Evolutionary conservation across 371 early-diverging fungal genomes (phyloP).

Genomic region (Scutellospora calospora): DNA sequence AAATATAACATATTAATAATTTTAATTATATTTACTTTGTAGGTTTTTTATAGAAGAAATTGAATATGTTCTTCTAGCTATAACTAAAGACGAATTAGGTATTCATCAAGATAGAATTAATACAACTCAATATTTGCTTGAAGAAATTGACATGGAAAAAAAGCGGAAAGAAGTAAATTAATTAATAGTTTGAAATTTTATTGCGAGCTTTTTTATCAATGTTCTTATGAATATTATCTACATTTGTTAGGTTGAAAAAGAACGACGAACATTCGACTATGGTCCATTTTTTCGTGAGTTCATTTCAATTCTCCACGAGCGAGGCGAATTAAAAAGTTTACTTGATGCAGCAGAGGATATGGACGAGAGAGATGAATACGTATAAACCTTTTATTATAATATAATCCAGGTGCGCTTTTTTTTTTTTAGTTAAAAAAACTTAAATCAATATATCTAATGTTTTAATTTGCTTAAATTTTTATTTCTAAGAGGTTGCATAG

Average conservation of each 20-base stretch:
- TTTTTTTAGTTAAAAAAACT: neutral
- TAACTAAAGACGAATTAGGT: slow-evolving; percentile 20
- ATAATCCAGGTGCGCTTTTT: neutral
- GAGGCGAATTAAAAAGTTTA: slow-evolving; percentile 18
- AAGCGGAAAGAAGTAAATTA: neutral
- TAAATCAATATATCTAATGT: no score
- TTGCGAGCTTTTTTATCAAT: no score
- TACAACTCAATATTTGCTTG: neutral
- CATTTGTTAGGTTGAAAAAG: slow-evolving; percentile 24
- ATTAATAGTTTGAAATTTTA: no score
- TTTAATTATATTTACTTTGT: neutral
- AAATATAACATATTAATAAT: neutral
- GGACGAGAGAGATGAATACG: neutral
- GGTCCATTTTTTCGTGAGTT: slow-evolving; percentile 34
- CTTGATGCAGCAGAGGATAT: neutral
- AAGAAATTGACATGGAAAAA: neutral
- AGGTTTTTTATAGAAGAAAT: slow-evolving; percentile 4
- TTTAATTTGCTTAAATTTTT: neutral
- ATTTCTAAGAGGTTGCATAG: neutral
- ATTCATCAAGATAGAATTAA: slow-evolving; percentile 8
- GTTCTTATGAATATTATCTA: neutral
- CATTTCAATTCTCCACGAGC: slow-evolving; percentile 30
- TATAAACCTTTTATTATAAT: slow-evolving; percentile 27
- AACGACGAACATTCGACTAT: slow-evolving; percentile 18
- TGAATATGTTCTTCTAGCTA: slow-evolving; percentile 20